Conservation (phyloP, 1,284 basidiomycete genomes). For the Ceratorhiza oryzae-sativae region DNA sequence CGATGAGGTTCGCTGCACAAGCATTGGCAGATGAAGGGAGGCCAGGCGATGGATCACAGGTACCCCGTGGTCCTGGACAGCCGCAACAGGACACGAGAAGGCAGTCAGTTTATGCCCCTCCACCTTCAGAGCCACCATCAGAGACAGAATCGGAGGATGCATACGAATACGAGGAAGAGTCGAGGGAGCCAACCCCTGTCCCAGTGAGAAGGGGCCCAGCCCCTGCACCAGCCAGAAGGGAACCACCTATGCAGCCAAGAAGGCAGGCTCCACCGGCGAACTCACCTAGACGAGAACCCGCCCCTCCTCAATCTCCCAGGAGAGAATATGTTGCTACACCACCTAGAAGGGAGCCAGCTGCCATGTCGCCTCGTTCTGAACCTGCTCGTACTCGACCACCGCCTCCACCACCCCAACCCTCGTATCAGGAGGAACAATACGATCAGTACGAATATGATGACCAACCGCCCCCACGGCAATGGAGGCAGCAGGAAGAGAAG, state of each 20-base stretch:
- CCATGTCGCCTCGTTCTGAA: constrained; percentile 1
- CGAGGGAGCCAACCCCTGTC: constrained; percentile 8
- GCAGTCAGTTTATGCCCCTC: constrained; percentile 1
- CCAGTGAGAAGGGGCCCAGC: background rate
- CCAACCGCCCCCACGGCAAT: constrained; percentile 6
- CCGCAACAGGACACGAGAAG: constrained; percentile 11
- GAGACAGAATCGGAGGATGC: constrained; percentile 12
- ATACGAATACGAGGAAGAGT: constrained; percentile 25
- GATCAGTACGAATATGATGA: constrained; percentile 27
- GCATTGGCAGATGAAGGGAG: constrained; percentile 26
- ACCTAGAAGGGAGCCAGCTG: constrained; percentile 11
- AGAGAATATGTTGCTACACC: constrained; percentile 3
- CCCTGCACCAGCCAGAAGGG: background rate
- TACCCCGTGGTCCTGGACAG: constrained; percentile 16
- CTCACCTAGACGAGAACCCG: constrained; percentile 3
- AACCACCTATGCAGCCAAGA: background rate
- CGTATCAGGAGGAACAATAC: constrained; percentile 24
- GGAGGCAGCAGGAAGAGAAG: constrained; percentile 22
- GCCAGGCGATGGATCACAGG: constrained; percentile 18
- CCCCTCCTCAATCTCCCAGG: constrained; percentile 10
- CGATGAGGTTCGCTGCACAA: constrained; percentile 35
- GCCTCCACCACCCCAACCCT: background rate
- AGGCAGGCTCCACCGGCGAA: background rate
- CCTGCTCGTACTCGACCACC: constrained; percentile 10
- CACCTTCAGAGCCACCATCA: constrained; percentile 27